Conservation (phyloP, 1,139 yeast genomes). For the Arxiozyma slooffiae region DNA sequence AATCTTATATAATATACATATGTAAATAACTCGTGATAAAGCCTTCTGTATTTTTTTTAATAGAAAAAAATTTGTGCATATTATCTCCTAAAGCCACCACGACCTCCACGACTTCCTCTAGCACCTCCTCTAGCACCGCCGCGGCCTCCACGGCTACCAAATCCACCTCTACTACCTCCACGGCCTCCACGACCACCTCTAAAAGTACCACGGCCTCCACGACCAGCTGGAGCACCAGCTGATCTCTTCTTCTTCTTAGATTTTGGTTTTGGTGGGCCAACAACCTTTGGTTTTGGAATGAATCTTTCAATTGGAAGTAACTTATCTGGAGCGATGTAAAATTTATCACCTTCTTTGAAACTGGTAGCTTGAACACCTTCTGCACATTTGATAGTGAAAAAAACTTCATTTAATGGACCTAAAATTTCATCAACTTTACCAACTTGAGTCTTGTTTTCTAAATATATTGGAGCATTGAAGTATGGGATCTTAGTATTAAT, state of each 20-base stretch:
- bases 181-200: constrained; percentile 44
- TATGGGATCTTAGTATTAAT: constrained; percentile 91
- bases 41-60: not conserved
- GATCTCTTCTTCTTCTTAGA: constrained; percentile 40
- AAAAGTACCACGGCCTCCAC: constrained; percentile 38
- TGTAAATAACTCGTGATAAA: not conserved
- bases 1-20: constrained; percentile 7
- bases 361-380: constrained; percentile 94
- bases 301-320: constrained; percentile 91
- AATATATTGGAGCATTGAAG: constrained; percentile 96
- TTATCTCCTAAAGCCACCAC: constrained; percentile 16
- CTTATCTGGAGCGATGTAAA: constrained; percentile 90
- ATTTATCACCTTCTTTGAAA: constrained; percentile 91
- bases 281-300: constrained; percentile 80
- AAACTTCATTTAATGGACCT: constrained; percentile 95
- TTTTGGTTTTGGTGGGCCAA: constrained; percentile 71
- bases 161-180: constrained; percentile 33
- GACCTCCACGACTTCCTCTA: constrained; percentile 22
- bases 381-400: constrained; percentile 86
- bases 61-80: not conserved
- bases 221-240: constrained; percentile 41
- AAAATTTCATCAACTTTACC: constrained; percentile 98
- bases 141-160: constrained; percentile 12
- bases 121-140: constrained; percentile 17
- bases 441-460: constrained; percentile 88